phyloP scores from a whole-genome alignment of 192 early-diverging fungal genomes.

The Martensiomyces pterosporus region DNA sequence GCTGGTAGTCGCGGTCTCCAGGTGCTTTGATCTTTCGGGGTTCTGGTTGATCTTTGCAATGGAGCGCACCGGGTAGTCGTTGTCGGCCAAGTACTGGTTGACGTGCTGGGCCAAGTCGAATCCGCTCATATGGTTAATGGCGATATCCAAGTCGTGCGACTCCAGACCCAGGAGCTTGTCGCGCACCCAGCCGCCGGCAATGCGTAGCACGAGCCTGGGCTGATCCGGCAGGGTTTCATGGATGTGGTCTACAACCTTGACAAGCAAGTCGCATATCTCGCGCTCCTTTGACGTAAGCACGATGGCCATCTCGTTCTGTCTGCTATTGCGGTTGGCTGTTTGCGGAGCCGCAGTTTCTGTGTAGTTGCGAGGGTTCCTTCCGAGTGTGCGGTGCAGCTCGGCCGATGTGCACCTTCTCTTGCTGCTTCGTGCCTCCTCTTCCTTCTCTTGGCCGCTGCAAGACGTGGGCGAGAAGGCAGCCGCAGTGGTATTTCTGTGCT shows the following conservation, averaged over 20 bases:
- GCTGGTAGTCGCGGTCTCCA: constrained; percentile 92
- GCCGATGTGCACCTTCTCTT: too few relatives aligned
- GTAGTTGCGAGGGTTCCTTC: neutral
- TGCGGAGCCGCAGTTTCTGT: too few relatives aligned
- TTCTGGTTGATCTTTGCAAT: constrained; percentile 88
- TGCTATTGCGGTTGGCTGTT: neutral
- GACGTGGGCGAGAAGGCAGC: too few relatives aligned
- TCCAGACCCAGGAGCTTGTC: constrained; percentile 93
- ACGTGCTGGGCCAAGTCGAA: constrained; percentile 80
- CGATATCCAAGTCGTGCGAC: constrained; percentile 92
- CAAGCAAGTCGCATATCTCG: constrained; percentile 66
- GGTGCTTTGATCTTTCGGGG: constrained; percentile 94
- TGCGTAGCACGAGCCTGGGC: constrained; percentile 65
- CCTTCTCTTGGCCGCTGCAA: too few relatives aligned
- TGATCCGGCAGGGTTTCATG: constrained; percentile 44
- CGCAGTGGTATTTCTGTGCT: too few relatives aligned
- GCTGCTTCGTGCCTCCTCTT: too few relatives aligned
- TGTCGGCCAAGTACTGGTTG: constrained; percentile 56
- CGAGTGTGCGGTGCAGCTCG: too few relatives aligned
- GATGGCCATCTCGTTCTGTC: constrained; percentile 36
- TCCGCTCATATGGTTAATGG: constrained; percentile 90
- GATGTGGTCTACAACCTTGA: constrained; percentile 56
- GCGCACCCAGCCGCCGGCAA: constrained; percentile 98
- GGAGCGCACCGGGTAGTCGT: constrained; percentile 6
- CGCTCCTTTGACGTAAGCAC: constrained; percentile 58